These are phyloP conservation scores for Euphrasia confusa DNA, from an alignment of 257 asterid genomes.

Conservation along the genomic window DNA sequence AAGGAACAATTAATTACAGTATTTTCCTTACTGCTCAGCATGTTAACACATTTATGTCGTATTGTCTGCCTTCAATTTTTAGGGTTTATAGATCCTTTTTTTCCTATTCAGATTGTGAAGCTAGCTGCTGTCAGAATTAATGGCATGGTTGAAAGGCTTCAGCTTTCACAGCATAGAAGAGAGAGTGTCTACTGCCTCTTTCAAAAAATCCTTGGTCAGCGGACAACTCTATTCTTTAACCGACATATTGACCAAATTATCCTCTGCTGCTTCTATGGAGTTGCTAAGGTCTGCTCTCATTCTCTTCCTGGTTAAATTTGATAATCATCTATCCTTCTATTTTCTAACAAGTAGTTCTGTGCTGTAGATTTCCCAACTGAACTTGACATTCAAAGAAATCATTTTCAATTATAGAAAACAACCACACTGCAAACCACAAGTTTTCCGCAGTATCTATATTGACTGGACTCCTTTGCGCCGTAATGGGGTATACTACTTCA, in stretches of 20 bases:
- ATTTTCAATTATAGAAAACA: slow-evolving; percentile 62
- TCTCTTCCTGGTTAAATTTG: slow-evolving; percentile 16
- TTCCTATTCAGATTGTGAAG: slow-evolving; percentile 58
- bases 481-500: slow-evolving; percentile 52
- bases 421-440: slow-evolving; percentile 67
- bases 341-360: slow-evolving; percentile 21
- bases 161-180: slow-evolving; percentile 75
- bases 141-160: slow-evolving; percentile 96
- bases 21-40: slow-evolving; percentile 1
- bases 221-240: slow-evolving; percentile 69
- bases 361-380: slow-evolving; percentile 74
- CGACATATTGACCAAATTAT: slow-evolving; percentile 95
- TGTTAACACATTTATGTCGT: neutral
- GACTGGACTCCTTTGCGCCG: slow-evolving; percentile 45
- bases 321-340: slow-evolving; percentile 7
- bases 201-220: slow-evolving; percentile 76
- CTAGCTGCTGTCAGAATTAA: slow-evolving; percentile 96
- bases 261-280: slow-evolving; percentile 97
- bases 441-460: slow-evolving; percentile 57
- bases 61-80: slow-evolving; percentile 15
- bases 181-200: slow-evolving; percentile 84
- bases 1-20: slow-evolving; percentile 7
- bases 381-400: slow-evolving; percentile 60
- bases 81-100: slow-evolving; percentile 5
- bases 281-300: slow-evolving; percentile 70